These are phyloP conservation scores for Lolium multiflorum DNA, from an alignment of 176 grass and related monocot species.

Conservation along the genomic window DNA sequence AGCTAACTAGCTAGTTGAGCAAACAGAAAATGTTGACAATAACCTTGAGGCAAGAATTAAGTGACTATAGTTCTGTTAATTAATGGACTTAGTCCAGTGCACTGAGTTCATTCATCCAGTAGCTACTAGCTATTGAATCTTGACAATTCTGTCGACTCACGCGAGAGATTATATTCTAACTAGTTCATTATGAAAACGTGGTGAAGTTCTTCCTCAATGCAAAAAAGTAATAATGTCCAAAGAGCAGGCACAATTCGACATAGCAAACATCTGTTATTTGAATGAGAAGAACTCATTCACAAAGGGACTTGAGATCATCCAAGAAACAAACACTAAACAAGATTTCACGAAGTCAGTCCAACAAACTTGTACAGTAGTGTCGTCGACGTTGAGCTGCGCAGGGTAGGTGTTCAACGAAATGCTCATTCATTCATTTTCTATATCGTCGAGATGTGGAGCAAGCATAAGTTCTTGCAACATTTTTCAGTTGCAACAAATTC, in stretches of 20 bases:
- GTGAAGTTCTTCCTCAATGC: background rate
- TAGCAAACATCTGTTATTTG: background rate
- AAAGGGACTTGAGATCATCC: background rate
- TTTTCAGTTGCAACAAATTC: no score
- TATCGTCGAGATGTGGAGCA: no score
- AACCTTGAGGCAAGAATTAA: background rate
- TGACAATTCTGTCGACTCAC: background rate
- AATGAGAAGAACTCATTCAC: background rate
- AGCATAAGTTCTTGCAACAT: no score
- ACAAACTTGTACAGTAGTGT: background rate
- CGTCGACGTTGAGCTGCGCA: no score
- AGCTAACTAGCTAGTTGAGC: background rate
- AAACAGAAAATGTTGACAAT: background rate
- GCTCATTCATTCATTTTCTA: no score
- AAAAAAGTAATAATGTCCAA: background rate
- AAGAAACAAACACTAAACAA: background rate
- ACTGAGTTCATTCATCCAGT: conserved; percentile 1
- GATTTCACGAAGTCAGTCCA: background rate
- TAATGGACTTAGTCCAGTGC: background rate
- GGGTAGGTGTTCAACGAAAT: no score
- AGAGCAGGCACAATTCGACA: background rate
- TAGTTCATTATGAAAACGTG: background rate
- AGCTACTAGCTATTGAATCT: background rate
- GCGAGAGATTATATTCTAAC: background rate
- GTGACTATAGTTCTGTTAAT: background rate